Base-by-base conservation (phyloP, 2,329 filamentous ascomycete species). In the Metarhizium robertsii region DNA sequence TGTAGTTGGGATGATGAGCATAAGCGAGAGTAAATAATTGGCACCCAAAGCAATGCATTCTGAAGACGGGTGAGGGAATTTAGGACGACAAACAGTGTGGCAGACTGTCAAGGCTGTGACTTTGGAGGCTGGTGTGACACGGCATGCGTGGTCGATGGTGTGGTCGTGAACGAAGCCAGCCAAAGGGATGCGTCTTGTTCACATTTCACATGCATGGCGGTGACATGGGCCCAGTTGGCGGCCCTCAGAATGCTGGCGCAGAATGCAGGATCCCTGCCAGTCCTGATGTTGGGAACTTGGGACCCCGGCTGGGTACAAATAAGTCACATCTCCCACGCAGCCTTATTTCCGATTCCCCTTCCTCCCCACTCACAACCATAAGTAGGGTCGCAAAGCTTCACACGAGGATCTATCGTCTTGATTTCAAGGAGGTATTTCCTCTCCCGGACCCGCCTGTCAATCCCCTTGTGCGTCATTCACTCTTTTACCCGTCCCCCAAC, bases 391-490 rank as follows among this genome's bases (percentile, higher is more conserved):
- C 80, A 82, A 83, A 83, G 71, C 62, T 63, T 69, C 48, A 50
- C 67, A 70, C 66, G 71, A 73, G 55, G 75, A 75, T 56, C 73
- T 76, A 73, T 77, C 75, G 75, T 74, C 74, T 75, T 72, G 67
- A 74, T 71, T 11, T 75, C 63, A 66, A 67, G 70, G 58, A 69
- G 70, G 67, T 71, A 73, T 73, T 46, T 54, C 73, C 77, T 73
- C 74, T 72, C 72, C 79, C 78, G 78, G 79, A 75, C 74, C 78
- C 77, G 77, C 76, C 75, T 74, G 73, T 75, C 73, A 72, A 70
- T 66, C 66, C n/a, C 64, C 67, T 70, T 71, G 68, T 72, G 69
- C 65, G 66, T 69, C 69, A 63, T 63, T 64, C 67, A 67, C 64
- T 69, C 68, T 65, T 66, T 66, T 54, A 63, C 65, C 61, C 59